Evolutionary conservation across 768 basidiomycete species (phyloP), one percentile per base, ranked within the genome.

Genomic region (Hygrophorus pudorinus): DNA sequence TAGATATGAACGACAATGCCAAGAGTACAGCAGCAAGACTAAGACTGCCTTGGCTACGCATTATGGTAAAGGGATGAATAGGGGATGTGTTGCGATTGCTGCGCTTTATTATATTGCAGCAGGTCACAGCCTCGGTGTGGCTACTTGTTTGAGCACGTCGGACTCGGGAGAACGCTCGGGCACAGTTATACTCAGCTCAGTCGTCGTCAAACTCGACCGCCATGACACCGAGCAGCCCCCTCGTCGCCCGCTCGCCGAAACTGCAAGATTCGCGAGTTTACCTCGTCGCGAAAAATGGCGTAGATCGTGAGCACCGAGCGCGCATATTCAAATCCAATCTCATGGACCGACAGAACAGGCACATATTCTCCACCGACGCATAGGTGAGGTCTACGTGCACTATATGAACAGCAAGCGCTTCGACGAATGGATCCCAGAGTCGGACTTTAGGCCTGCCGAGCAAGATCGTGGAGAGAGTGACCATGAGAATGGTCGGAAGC

Each of bases 341-440:
- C 35, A 46, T 44, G 42, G 32, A 32, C 46, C n/a, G 38, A 41
- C 54, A 75, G 73, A 64, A 55, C 62, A 55, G 41, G 83, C 72
- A 10, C 65, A 73, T 16, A 63, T 85, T 44, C 61, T 84, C 20
- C 69, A 76, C 31, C 68, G 64, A 46, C 72, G 71, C 29, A 56
- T 57, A 14, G 72, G 63, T 9, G 70, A 76, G 45, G 72, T 74
- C 45, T 82, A 80, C 54, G 81, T 87, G n/a, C 83, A 85, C 63
- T 86, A 82, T 56, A 58, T 77, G 40, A 72, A 74, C 54, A 65
- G 71, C 16, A 81, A 82, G 58, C 70, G 81, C 10, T 63, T 85
- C 51, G 85, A 87, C 58, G 81, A 82, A 56, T 87, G 85, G 85
- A 62, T 84, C 16, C 63, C 73, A 3, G 72, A 71, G 49, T 58